Conservation (phyloP, 192 early-diverging fungal species). For the Linnemannia schmuckeri region DNA sequence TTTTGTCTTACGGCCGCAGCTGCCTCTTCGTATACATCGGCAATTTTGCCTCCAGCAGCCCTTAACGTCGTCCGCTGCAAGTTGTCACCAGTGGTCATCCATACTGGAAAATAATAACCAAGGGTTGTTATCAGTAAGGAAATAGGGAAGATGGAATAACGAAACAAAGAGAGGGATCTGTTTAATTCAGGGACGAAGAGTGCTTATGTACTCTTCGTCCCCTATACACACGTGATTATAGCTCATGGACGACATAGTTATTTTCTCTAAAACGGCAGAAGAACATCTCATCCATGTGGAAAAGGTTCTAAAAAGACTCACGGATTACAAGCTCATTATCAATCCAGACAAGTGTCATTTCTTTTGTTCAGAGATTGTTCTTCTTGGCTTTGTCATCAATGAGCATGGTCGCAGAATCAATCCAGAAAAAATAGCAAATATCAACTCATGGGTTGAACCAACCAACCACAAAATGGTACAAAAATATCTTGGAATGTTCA, state of each 20-base stretch:
- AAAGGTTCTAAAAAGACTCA: constrained; percentile 1
- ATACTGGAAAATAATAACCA: too few relatives aligned
- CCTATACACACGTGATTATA: too few relatives aligned
- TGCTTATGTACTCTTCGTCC: too few relatives aligned
- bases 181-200: too few relatives aligned
- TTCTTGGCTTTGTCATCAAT: constrained; percentile 22
- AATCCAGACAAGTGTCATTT: constrained; percentile 25
- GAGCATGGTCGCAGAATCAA: constrained; percentile 6
- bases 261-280: background rate
- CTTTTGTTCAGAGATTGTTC: background rate
- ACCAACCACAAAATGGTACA: constrained; percentile 25
- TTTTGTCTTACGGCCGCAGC: too few relatives aligned
- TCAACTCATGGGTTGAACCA: constrained; percentile 27
- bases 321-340: constrained; percentile 7
- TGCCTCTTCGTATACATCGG: too few relatives aligned
- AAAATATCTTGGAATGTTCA: constrained; percentile 28
- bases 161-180: too few relatives aligned
- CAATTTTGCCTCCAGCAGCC: too few relatives aligned
- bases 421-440: constrained; percentile 25
- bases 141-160: too few relatives aligned
- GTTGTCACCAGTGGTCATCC: too few relatives aligned
- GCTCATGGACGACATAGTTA: constrained; percentile 28
- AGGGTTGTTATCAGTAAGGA: too few relatives aligned
- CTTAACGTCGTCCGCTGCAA: too few relatives aligned
- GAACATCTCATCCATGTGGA: background rate